Evolutionary conservation across 83 land plant species (phyloP).

Genomic region (Picea engelmannii): DNA sequence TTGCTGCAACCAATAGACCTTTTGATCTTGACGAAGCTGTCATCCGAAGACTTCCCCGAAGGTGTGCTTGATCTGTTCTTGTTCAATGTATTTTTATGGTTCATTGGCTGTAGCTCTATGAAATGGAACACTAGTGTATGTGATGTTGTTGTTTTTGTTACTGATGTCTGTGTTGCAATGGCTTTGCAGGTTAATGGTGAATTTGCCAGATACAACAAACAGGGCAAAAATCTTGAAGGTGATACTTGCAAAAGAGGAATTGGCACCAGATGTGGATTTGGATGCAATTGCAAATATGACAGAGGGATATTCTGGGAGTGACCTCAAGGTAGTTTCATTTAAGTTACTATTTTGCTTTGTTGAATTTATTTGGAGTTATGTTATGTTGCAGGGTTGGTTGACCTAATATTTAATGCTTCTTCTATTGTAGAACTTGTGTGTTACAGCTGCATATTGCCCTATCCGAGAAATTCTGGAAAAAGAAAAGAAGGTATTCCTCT

Average conservation of each 20-base stretch:
- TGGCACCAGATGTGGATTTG: constrained; percentile 1
- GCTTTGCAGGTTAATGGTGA: constrained; percentile 29
- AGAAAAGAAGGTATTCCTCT: neutral
- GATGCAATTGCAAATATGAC: constrained; percentile 12
- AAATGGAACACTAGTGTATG: no score
- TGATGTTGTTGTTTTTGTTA: neutral
- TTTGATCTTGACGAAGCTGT: constrained; percentile 39
- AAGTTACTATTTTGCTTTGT: neutral
- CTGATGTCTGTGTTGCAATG: neutral
- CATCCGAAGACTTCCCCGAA: constrained; percentile 26
- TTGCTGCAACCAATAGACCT: constrained; percentile 38
- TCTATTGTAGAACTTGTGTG: constrained; percentile 33
- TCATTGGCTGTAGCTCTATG: no score
- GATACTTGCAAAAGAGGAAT: constrained; percentile 16
- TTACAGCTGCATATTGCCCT: constrained; percentile 18
- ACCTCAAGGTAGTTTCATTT: constrained; percentile 12
- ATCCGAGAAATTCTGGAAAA: constrained; percentile 17
- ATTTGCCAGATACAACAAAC: constrained; percentile 26
- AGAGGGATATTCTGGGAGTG: constrained; percentile 16
- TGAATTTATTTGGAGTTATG: neutral
- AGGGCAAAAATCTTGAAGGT: constrained; percentile 27
- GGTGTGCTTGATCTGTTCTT: constrained; percentile 1
- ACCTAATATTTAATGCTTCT: neutral
- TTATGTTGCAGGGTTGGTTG: neutral
- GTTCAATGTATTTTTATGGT: no score